phyloP scores from a whole-genome alignment of 805 yeast genomes.

The Cyberlindnera bimundalis region DNA sequence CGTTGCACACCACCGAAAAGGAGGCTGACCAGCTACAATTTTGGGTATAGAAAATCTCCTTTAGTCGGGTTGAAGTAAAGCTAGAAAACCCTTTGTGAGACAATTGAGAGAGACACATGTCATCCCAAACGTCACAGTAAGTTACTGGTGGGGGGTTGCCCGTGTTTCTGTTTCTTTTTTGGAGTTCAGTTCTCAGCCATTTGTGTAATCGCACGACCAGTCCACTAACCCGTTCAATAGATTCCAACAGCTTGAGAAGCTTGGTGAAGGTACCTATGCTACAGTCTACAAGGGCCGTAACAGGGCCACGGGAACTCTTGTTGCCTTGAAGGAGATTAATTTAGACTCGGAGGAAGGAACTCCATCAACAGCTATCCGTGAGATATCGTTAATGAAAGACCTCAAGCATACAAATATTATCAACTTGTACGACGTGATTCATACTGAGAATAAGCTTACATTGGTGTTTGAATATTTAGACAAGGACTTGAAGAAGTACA shows the following conservation, averaged over 20 bases:
- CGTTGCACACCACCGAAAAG: too few species aligned
- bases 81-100: too few species aligned
- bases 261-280: conserved; percentile 96
- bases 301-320: conserved; percentile 80
- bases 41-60: too few species aligned
- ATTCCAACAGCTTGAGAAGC: conserved; percentile 58
- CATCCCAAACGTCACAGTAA: conserved; percentile 27
- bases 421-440: conserved; percentile 90
- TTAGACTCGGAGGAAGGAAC: conserved; percentile 95
- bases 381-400: conserved; percentile 93
- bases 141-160: too few species aligned
- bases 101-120: conserved; percentile 16
- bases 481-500: conserved; percentile 87
- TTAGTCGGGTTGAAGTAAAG: too few species aligned
- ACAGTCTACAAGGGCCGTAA: conserved; percentile 96
- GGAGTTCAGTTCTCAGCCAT: too few species aligned
- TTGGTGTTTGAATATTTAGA: conserved; percentile 93
- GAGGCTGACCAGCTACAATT: too few species aligned
- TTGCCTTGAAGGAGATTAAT: conserved; percentile 92
- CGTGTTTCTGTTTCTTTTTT: too few species aligned
- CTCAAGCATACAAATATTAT: conserved; percentile 90
- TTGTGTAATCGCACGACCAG: too few species aligned
- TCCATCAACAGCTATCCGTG: conserved; percentile 96
- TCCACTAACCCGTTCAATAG: conserved; percentile 17
- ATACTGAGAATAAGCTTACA: conserved; percentile 92